Evolutionary conservation across 2,329 filamentous ascomycete species (phyloP).

Genomic region (Emericellopsis atlantica): DNA sequence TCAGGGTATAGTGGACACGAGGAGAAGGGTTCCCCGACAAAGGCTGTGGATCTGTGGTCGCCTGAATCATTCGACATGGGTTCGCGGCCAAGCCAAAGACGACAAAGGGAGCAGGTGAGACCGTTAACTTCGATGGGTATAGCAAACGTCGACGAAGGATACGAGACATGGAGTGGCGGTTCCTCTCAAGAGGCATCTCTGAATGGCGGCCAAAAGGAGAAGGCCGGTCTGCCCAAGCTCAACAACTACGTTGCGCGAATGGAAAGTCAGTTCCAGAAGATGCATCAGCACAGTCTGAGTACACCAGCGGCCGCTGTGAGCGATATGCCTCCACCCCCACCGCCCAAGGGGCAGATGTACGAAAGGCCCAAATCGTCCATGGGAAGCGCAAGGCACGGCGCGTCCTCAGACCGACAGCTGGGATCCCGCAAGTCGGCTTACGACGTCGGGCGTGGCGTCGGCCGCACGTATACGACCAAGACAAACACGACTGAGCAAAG

Average conservation of each 20-base stretch:
- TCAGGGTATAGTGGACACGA: conserved; percentile 7
- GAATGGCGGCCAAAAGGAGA: conserved; percentile 24
- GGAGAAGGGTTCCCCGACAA: not conserved
- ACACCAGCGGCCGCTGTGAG: conserved; percentile 18
- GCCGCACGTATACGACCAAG: conserved; percentile 77
- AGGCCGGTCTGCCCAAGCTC: conserved; percentile 53
- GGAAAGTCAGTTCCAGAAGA: conserved; percentile 66
- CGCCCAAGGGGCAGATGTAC: conserved; percentile 39
- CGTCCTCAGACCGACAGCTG: conserved; percentile 29
- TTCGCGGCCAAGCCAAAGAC: conserved; percentile 11
- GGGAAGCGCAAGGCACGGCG: conserved; percentile 17
- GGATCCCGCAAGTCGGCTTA: conserved; percentile 63
- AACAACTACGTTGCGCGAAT: conserved; percentile 85
- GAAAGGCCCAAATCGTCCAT: conserved; percentile 48
- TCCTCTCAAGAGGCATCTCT: conserved; percentile 36
- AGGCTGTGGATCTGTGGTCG: conserved; percentile 61
- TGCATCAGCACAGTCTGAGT: conserved; percentile 47
- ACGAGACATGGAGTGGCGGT: conserved; percentile 43
- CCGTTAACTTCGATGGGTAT: conserved; percentile 69
- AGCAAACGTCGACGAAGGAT: conserved; percentile 45
- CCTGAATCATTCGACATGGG: conserved; percentile 68
- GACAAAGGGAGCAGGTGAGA: conserved; percentile 6
- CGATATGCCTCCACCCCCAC: conserved; percentile 48
- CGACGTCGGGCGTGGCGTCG: conserved; percentile 60
- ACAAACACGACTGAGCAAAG: conserved; percentile 72